Conservation (phyloP, 139 green algal species). For the Chlorella sp. region DNA sequence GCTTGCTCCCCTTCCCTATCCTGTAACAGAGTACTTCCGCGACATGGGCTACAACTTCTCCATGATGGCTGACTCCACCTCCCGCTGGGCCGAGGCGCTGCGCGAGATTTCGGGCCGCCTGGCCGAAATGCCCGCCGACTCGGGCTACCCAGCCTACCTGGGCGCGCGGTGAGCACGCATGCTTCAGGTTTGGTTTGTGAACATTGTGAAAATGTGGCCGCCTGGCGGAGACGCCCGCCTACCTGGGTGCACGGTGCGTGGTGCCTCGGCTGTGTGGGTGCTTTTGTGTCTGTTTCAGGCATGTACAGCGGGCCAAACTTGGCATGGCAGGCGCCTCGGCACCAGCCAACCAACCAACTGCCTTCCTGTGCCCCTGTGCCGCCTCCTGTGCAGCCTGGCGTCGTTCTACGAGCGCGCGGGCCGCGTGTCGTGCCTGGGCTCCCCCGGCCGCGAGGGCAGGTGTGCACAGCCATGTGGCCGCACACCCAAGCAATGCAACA, state of each 20-base stretch:
- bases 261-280: neutral
- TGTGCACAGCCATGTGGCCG: no score
- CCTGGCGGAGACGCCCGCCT: neutral
- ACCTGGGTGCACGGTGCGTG: neutral
- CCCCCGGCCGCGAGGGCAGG: conserved; percentile 86
- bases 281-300: neutral
- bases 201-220: neutral
- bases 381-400: conserved; percentile 68
- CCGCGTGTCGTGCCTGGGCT: conserved; percentile 92
- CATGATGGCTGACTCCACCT: conserved; percentile 99
- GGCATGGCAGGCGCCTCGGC: no score
- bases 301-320: neutral
- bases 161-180: conserved; percentile 63
- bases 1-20: no score
- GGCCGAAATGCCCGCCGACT: conserved; percentile 99
- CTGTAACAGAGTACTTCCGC: conserved; percentile 97
- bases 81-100: conserved; percentile 97
- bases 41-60: conserved; percentile 96
- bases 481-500: no score
- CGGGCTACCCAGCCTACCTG: conserved; percentile 92
- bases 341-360: no score
- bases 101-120: conserved; percentile 98
- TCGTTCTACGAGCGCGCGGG: conserved; percentile 99
- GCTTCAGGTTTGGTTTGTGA: neutral
- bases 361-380: neutral